Evolutionary conservation across 176 grass and related monocot genomes (phyloP).

Genomic region (Pharus latifolius): DNA sequence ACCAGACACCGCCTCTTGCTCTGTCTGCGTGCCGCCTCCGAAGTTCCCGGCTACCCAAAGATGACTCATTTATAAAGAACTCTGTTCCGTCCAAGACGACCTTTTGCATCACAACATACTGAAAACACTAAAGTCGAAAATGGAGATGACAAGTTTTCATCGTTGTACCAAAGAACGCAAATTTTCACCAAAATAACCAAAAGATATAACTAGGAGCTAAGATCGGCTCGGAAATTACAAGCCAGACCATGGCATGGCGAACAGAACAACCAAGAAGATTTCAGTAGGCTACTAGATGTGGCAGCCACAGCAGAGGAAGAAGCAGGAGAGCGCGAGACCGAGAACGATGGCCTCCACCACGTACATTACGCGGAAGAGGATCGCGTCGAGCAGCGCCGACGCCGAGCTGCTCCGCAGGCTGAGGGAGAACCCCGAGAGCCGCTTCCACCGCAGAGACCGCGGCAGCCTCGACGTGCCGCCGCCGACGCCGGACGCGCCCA

Average conservation of each 20-base stretch:
- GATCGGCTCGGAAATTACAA: not conserved
- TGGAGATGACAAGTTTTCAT: not conserved
- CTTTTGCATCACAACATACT: not conserved
- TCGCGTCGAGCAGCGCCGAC: constrained; percentile 34
- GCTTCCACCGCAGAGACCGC: constrained; percentile 24
- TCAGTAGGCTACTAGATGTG: constrained; percentile 11
- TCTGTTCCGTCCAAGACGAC: not conserved
- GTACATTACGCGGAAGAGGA: constrained; percentile 66
- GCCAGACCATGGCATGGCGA: not conserved
- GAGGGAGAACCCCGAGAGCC: not conserved
- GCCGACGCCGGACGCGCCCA: not conserved
- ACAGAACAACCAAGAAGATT: not conserved
- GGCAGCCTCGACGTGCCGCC: constrained; percentile 9
- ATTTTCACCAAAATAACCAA: not conserved
- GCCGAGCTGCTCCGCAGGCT: constrained; percentile 12
- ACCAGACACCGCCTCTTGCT: not conserved
- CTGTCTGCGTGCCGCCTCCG: too few species aligned
- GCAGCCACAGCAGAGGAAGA: constrained; percentile 92
- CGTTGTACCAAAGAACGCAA: too few species aligned
- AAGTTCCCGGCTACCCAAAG: too few species aligned
- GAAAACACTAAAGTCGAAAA: not conserved
- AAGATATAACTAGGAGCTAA: not conserved
- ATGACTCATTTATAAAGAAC: too few species aligned
- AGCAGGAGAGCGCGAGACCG: constrained; percentile 66
- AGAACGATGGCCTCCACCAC: constrained; percentile 73